Conservation (phyloP, 2,329 filamentous ascomycete genomes). For the Monosporascus sp. region DNA sequence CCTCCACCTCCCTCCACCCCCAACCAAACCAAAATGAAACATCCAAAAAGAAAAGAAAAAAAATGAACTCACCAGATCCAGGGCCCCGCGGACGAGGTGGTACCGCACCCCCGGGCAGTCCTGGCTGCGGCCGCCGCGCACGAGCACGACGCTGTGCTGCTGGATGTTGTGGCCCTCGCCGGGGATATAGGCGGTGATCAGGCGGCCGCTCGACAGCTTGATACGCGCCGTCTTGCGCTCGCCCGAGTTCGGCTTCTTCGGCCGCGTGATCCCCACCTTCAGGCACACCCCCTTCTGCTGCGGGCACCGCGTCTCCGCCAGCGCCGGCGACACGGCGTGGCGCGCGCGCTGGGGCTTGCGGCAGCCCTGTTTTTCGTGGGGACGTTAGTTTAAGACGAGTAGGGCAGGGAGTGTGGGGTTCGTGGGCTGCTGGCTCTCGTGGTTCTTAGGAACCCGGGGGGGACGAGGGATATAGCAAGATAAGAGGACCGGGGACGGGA, state of each 20-base stretch:
- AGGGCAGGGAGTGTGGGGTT: not conserved
- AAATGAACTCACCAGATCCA: conserved; percentile 74
- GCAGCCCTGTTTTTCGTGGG: conserved; percentile 52
- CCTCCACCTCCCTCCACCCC: not conserved
- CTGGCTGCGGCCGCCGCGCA: conserved; percentile 88
- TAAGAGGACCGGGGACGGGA: not conserved
- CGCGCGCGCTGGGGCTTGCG: conserved; percentile 75
- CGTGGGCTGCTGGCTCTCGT: too few relatives aligned
- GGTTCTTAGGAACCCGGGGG: too few relatives aligned
- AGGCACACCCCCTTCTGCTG: conserved; percentile 94
- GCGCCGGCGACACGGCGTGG: conserved; percentile 81
- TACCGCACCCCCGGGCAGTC: conserved; percentile 99
- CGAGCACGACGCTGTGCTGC: conserved; percentile 95
- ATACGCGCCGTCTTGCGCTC: conserved; percentile 95
- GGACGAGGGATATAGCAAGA: too few relatives aligned
- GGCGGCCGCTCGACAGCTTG: conserved; percentile 76
- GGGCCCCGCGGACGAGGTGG: conserved; percentile 81
- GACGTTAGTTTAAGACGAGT: not conserved
- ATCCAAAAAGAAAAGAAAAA: not conserved
- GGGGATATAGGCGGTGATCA: conserved; percentile 90
- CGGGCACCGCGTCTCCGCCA: conserved; percentile 64
- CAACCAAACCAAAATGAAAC: not conserved
- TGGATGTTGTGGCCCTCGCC: conserved; percentile 98
- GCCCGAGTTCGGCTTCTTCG: conserved; percentile 98
- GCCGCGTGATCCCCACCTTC: conserved; percentile 87